phyloP scores from a whole-genome alignment of 768 basidiomycete species.

The Xanthoconium purpureum region DNA sequence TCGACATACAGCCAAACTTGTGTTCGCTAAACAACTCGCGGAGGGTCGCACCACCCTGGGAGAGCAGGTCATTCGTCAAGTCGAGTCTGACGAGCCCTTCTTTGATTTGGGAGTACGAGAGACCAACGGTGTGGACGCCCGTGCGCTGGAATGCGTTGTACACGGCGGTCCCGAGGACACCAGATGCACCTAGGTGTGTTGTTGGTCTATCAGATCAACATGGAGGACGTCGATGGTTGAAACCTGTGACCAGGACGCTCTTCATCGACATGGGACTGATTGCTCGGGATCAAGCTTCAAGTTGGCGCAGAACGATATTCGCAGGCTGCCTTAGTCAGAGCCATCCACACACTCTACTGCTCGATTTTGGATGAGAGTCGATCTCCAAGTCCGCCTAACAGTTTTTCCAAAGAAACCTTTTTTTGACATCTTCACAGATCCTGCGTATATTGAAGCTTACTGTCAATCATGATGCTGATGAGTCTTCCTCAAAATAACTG shows the following conservation, averaged over 20 bases:
- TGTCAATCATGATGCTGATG: too few species aligned
- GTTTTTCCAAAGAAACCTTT: too few species aligned
- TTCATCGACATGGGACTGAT: constrained; percentile 33
- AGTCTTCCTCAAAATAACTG: too few species aligned
- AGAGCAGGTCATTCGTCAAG: constrained; percentile 48
- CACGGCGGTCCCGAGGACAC: constrained; percentile 83
- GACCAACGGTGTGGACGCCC: constrained; percentile 52
- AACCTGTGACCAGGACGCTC: constrained; percentile 61
- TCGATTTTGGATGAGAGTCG: too few species aligned
- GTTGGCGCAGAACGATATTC: too few species aligned
- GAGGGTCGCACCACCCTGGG: constrained; percentile 39
- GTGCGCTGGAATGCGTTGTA: constrained; percentile 56
- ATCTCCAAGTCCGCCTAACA: too few species aligned
- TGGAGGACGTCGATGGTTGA: not conserved
- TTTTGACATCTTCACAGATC: too few species aligned
- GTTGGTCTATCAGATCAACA: constrained; percentile 11
- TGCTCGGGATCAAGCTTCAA: too few species aligned
- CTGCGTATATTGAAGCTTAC: too few species aligned
- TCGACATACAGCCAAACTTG: constrained; percentile 66
- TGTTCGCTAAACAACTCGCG: constrained; percentile 52
- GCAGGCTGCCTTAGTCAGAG: too few species aligned
- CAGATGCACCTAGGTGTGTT: constrained; percentile 71
- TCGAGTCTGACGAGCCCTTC: constrained; percentile 60
- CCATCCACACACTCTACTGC: too few species aligned
- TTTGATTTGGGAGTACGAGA: constrained; percentile 68